Conservation (phyloP, 345 rosid species). For the Eucalyptus grandis region DNA sequence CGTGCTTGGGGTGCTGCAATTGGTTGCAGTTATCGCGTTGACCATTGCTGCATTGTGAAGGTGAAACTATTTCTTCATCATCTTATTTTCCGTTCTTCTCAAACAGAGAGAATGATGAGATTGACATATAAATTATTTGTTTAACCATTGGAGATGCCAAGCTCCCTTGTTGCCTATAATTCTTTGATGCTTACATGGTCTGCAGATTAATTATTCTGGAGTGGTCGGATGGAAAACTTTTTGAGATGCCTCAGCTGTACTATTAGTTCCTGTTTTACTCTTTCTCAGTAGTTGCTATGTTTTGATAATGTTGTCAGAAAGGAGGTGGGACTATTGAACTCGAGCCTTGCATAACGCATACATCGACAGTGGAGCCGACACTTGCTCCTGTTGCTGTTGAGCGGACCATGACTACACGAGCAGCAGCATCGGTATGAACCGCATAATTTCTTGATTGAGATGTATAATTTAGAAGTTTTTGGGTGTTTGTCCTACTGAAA, state of each 20-base stretch:
- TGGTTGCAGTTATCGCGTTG: constrained; percentile 91
- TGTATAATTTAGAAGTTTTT: neutral
- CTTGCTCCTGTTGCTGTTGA: constrained; percentile 99
- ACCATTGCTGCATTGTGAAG: constrained; percentile 97
- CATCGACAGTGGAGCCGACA: constrained; percentile 94
- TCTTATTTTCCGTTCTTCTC: neutral
- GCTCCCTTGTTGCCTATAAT: neutral
- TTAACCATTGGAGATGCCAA: neutral
- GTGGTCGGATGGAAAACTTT: neutral
- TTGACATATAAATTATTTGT: neutral
- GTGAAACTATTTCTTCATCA: constrained; percentile 16
- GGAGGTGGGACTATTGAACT: constrained; percentile 96
- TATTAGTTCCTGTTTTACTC: neutral
- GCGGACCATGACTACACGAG: constrained; percentile 98
- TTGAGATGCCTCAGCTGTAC: neutral
- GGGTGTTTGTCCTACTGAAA: neutral
- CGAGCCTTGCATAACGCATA: constrained; percentile 91
- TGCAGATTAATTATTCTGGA: neutral
- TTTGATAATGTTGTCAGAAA: constrained; percentile 36
- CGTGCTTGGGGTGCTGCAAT: constrained; percentile 99
- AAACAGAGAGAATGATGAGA: neutral
- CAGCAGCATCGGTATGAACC: constrained; percentile 89
- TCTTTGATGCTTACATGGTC: neutral
- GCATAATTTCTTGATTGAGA: neutral
- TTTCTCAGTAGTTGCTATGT: neutral